A percentile compares a stretch with the other conserved stretches of the same genome.
Conservation (phyloP, 2,329 filamentous ascomycete species). For the Rutstroemia sp. region DNA sequence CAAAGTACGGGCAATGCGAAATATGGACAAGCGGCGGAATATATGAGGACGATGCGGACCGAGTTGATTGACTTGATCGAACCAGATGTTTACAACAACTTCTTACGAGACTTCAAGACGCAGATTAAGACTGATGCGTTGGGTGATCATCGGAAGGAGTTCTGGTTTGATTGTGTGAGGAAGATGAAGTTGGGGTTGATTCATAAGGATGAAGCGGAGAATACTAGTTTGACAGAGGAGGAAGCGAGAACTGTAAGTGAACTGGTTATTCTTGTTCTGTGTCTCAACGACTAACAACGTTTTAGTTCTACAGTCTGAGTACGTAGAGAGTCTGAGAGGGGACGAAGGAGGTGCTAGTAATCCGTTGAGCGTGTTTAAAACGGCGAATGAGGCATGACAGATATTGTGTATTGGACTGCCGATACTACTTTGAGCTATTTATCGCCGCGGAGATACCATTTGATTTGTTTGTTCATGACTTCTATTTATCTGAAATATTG, state of each 20-base stretch:
- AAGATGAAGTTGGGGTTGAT: constrained; percentile 66
- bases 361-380: too few species aligned
- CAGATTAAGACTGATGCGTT: constrained; percentile 62
- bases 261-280: background rate
- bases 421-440: too few species aligned
- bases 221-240: constrained; percentile 58
- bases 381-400: too few species aligned
- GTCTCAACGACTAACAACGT: background rate
- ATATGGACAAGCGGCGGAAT: constrained; percentile 70
- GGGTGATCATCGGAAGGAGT: constrained; percentile 58
- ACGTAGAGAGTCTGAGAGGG: background rate
- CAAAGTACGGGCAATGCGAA: constrained; percentile 68
- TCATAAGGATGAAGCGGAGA: constrained; percentile 51
- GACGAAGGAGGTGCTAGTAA: background rate
- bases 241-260: constrained; percentile 43
- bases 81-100: constrained; percentile 68
- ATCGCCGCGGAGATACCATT: too few species aligned
- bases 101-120: constrained; percentile 63
- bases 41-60: constrained; percentile 69
- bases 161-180: constrained; percentile 68
- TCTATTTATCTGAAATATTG: too few species aligned
- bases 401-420: too few species aligned
- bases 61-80: constrained; percentile 70
- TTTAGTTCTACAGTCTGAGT: constrained; percentile 4
- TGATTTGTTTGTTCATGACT: too few species aligned